Base-by-base conservation (phyloP, 257 asterid genomes). In the Penstemon newberryi region DNA sequence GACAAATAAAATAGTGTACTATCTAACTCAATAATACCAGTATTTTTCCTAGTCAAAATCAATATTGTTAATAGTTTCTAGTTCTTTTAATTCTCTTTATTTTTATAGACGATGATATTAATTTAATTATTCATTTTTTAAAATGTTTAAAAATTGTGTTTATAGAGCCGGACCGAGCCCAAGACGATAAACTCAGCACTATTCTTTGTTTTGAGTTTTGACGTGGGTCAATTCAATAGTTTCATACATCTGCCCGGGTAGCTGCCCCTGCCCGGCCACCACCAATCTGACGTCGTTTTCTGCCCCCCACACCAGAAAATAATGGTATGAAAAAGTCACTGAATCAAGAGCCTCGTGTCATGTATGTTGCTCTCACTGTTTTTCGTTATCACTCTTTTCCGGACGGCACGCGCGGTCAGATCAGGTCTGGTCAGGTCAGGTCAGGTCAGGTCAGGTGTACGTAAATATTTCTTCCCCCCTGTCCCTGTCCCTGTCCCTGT, bases 351-450 rank as follows among this genome's bases (percentile, higher is more conserved):
- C 59, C 59, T 40, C 13, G 2, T 25, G 7, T 15, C 70, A 37
- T 12, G 33, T 25, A 25, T 25, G 33, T 25, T 25, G 33, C 33
- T 25, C 33, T 44, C 51, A 42, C 66, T 37, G 13, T 59, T 55
- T 6, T 67, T 57, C 73, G 53, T 66, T 79, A 75, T 61, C 78
- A 61, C 76, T 82, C 53, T 73, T 69, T 75, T 80, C 91, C 95
- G 92, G 90, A 82, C 92, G 88, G 92, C 95, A 88, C 89, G 95
- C 92, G 90, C 83, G 90, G 88, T 85, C 95, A 83, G 90, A 75
- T 65, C 58, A 56, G 57, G 46, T 57, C 63, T 33, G 63, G 9
- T 58, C 63, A 10, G 11, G 61, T 56, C 60, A 6, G 68, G 66
- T 67, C 85, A 75, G 11, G 61, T 56, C 60, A 6, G 68, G 66